Percentiles rank a stretch among this genome's conserved stretches.
Conservation (phyloP, 1,284 basidiomycete species). For the Pseudozyma tsukubaensis region DNA sequence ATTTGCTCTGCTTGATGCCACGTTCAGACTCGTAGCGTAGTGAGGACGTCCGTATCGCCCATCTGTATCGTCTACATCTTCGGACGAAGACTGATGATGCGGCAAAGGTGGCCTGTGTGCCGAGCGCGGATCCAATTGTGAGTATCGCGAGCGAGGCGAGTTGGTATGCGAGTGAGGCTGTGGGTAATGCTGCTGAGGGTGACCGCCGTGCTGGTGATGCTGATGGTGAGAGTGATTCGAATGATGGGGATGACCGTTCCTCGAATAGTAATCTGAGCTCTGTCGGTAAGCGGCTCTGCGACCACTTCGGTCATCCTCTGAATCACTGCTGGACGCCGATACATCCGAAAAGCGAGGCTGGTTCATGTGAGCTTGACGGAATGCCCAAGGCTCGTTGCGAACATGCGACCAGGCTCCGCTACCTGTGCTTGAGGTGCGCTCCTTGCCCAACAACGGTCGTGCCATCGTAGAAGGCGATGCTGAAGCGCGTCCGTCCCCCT, state of each 20-base stretch:
- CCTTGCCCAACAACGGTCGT: conserved; percentile 26
- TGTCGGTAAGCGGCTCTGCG: conserved; percentile 22
- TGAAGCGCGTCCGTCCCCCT: conserved; percentile 21
- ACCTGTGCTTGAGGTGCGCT: conserved; percentile 37
- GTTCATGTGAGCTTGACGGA: conserved; percentile 38
- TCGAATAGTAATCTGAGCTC: conserved; percentile 13
- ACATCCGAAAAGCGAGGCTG: conserved; percentile 50
- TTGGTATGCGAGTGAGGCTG: conserved; percentile 4
- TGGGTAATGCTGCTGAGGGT: conserved; percentile 2
- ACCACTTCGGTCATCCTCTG: conserved; percentile 35
- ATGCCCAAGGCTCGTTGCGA: conserved; percentile 45
- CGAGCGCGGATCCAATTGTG: conserved; percentile 17
- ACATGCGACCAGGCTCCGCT: conserved; percentile 44
- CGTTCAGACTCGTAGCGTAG: conserved; percentile 3
- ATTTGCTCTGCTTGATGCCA: conserved; percentile 6
- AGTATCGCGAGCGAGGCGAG: conserved; percentile 18
- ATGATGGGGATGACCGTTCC: conserved; percentile 13
- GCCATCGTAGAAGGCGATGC: conserved; percentile 24
- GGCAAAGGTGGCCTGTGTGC: conserved; percentile 24
- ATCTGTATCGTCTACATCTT: conserved; percentile 34
- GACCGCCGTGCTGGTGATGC: neutral
- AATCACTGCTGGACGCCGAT: conserved; percentile 42
- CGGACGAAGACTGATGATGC: conserved; percentile 38
- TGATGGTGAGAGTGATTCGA: conserved; percentile 13
- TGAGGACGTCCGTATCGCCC: conserved; percentile 9